Evolutionary conservation across 2,329 filamentous ascomycete genomes (phyloP), one percentile per base, ranked within the genome.

Genomic region (Alternaria rosae): DNA sequence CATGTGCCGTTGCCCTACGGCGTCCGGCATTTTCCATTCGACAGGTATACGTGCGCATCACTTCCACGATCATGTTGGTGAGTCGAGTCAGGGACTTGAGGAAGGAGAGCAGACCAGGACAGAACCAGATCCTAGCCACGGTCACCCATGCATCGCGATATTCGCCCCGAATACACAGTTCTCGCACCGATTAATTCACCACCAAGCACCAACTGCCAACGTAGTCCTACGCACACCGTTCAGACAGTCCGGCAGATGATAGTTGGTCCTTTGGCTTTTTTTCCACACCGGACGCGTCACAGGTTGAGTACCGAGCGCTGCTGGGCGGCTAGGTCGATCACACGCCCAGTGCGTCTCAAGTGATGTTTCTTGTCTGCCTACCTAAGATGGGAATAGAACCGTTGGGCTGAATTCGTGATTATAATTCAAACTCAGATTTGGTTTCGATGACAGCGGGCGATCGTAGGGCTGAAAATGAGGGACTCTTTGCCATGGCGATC

Each of bases 181-280:
- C 23, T 53, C 51, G 51, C 51, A 42, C 51, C 51, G 51, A 53
- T 51, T 51, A 38, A 25, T 35, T 32, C 47, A 51, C 30, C 47
- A 51, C 28, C 51, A 38, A 53, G 32, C 51, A 38, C 35, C 35
- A 38, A 5, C 35, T 38, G 35, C 35, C 35, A 38, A 38, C n/a
- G n/a, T 38, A 38, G 32, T 53, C 35, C 32, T 53, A 4, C 51
- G 32, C 51, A 42, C 35, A 42, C 51, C 35, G 51, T 25, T 42
- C 23, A 20, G 51, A 53, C 15, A 13, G 21, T 23, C 30, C 28
- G 21, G 21, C 32, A 23, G 6, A 26, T 51, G 47, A 21, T 38
- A 23, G 13, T 43, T 50, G 28, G 47, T 38, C 47, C 17, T 32
- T 32, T 51, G 35, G 13, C 20, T 32, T 23, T 11, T 23, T 25